These are phyloP conservation scores for Mycena rosella DNA, from an alignment of 768 basidiomycete species.

Conservation along the genomic window DNA sequence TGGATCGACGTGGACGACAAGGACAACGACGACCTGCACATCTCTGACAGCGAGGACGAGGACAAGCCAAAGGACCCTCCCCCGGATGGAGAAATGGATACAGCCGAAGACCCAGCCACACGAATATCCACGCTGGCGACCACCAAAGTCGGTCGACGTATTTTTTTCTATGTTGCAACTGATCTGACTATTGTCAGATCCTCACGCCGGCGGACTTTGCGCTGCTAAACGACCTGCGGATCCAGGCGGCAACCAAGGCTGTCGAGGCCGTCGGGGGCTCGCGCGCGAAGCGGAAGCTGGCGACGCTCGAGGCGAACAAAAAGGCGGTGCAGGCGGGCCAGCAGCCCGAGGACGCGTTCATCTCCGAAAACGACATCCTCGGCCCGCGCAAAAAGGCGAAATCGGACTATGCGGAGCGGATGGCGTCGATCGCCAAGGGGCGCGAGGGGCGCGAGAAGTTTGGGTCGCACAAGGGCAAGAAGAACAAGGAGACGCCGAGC, in stretches of 20 bases:
- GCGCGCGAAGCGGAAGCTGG: constrained; percentile 91
- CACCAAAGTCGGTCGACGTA: constrained; percentile 69
- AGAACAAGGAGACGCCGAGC: constrained; percentile 84
- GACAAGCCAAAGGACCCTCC: constrained; percentile 63
- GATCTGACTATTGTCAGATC: constrained; percentile 67
- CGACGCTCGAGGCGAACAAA: constrained; percentile 79
- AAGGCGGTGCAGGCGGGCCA: constrained; percentile 63
- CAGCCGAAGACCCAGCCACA: constrained; percentile 46
- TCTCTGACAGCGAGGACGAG: constrained; percentile 90
- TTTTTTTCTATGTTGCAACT: not conserved
- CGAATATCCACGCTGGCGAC: constrained; percentile 80
- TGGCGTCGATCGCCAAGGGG: constrained; percentile 92
- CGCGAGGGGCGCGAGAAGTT: constrained; percentile 96
- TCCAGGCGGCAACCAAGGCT: constrained; percentile 80
- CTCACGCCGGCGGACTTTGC: constrained; percentile 98
- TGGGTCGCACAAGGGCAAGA: constrained; percentile 91
- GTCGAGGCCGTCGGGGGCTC: constrained; percentile 79
- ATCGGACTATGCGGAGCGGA: constrained; percentile 92
- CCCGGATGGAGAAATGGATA: constrained; percentile 35
- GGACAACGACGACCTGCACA: constrained; percentile 73
- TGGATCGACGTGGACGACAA: constrained; percentile 86
- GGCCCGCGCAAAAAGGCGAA: constrained; percentile 95
- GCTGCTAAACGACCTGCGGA: constrained; percentile 87
- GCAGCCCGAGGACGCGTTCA: constrained; percentile 68
- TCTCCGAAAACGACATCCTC: constrained; percentile 93